Percentiles rank a stretch among this genome's conserved stretches.
Evolutionary conservation across 2,329 filamentous ascomycete species (phyloP).

Genomic region (Paraphaeosphaeria minitans): DNA sequence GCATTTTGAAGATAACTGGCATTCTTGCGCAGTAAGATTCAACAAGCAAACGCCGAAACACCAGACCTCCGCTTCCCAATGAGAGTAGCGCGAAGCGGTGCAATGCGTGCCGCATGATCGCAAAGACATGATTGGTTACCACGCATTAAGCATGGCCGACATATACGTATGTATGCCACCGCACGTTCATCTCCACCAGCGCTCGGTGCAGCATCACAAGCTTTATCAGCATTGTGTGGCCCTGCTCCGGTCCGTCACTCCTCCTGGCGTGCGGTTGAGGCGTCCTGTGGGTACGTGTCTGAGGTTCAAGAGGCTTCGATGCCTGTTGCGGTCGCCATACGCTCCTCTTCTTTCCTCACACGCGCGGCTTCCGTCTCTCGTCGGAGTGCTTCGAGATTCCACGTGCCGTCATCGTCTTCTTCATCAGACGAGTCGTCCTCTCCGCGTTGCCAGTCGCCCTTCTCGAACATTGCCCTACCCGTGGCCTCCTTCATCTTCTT

Average conservation of each 20-base stretch:
- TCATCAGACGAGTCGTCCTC: conserved; percentile 56
- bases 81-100: conserved; percentile 5
- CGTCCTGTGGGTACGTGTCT: not conserved
- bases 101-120: conserved; percentile 6
- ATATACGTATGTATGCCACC: conserved; percentile 1
- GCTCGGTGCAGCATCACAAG: conserved; percentile 30
- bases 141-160: not conserved
- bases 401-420: conserved; percentile 63
- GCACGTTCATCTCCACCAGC: not conserved
- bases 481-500: conserved; percentile 93
- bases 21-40: not conserved
- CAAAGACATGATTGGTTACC: not conserved
- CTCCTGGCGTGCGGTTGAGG: not conserved
- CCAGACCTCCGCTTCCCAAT: conserved; percentile 9
- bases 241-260: conserved; percentile 13
- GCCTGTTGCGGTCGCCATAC: conserved; percentile 47
- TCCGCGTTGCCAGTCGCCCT: conserved; percentile 79
- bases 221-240: conserved; percentile 43
- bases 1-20: not conserved
- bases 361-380: conserved; percentile 81
- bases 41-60: conserved; percentile 4
- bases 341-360: conserved; percentile 78
- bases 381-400: conserved; percentile 83
- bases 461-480: conserved; percentile 92
- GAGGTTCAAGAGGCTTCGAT: conserved; percentile 25